Base-by-base conservation (phyloP, 257 asterid species). In the Perilla frutescens region DNA sequence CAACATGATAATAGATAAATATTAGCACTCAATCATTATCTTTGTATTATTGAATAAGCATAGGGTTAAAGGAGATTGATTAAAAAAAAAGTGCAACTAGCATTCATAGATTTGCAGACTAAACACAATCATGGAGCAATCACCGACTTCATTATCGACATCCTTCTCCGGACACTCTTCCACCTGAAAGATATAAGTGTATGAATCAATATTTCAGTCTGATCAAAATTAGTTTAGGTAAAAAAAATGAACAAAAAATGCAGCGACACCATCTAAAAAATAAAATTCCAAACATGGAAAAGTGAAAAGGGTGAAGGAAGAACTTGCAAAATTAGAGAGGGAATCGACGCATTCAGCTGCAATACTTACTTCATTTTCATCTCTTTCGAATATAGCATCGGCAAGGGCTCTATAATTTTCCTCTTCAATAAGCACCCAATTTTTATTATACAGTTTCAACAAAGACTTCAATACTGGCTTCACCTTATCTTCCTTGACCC, bases 401-500 rank as follows among this genome's bases (percentile, higher is more conserved):
- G 87, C 89, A 63, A 94, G 99, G 77, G 79, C 92, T 66, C 96
- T 82, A 79, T 88, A 94, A 48, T 87, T 88, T 79, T 87, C 97
- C 59, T 74, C 93, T 80, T 91, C 99, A 69, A 94, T 94, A 51
- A 76, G 95, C 53, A 53, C 87, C 99, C 99, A 94, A 73, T 91
- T 90, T 70, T 88, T 84, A 31, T 88, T 87, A 71, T 76, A 88
- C 84, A 88, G 34, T 78, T 71, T 85, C 80, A 94, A 73, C 74
- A 94, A 87, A 7, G 10, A 53, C 86, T 91, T 88, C 84, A 94
- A 68, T 7, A 91, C 90, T 3, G 93, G 99, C 73, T 81, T 85
- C 82, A 90, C 97, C 82, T 77, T 91, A 31, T 74, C 84, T 77
- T 82, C 85, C 4, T 87, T 7, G 58, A 94, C 84, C 44, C 97